Evolutionary conservation across 2,329 filamentous ascomycete genomes (phyloP).

Genomic region (Sporothrix variecibatus): DNA sequence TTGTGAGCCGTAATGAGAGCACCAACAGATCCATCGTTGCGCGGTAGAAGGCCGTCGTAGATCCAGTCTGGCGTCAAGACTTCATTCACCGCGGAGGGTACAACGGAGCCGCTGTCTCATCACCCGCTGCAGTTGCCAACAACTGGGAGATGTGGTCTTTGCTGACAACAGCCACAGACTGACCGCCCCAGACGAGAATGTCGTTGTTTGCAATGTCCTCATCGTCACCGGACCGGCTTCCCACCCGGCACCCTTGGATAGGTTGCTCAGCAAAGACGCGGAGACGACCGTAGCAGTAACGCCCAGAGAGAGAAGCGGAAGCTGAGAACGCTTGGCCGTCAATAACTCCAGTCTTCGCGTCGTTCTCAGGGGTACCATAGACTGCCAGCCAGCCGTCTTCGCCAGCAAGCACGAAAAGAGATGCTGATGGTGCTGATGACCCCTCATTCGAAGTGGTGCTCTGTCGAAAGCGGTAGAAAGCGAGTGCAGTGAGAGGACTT

Average conservation of each 20-base stretch:
- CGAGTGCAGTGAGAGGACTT: slow-evolving; percentile 62
- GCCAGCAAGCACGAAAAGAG: slow-evolving; percentile 49
- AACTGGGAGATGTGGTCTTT: slow-evolving; percentile 41
- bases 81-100: slow-evolving; percentile 39
- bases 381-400: slow-evolving; percentile 62
- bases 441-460: slow-evolving; percentile 27
- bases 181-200: slow-evolving; percentile 71
- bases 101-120: background rate
- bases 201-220: slow-evolving; percentile 30
- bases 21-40: slow-evolving; percentile 41
- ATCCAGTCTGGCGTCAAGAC: slow-evolving; percentile 71
- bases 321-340: background rate
- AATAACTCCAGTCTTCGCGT: background rate
- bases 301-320: no score
- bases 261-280: slow-evolving; percentile 66
- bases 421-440: background rate
- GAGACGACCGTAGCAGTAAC: slow-evolving; percentile 42
- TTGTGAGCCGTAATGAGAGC: slow-evolving; percentile 86
- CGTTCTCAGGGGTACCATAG: slow-evolving; percentile 44
- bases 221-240: slow-evolving; percentile 24
- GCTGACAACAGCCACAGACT: slow-evolving; percentile 52
- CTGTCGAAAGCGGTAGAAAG: slow-evolving; percentile 45
- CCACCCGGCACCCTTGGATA: slow-evolving; percentile 70
- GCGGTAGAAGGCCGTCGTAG: slow-evolving; percentile 63
- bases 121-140: slow-evolving; percentile 27